A percentile compares a stretch with the other conserved stretches of the same genome.
Conservation (phyloP, 108 stramenopile genomes). For the Chaetoceros tenuissimus region DNA sequence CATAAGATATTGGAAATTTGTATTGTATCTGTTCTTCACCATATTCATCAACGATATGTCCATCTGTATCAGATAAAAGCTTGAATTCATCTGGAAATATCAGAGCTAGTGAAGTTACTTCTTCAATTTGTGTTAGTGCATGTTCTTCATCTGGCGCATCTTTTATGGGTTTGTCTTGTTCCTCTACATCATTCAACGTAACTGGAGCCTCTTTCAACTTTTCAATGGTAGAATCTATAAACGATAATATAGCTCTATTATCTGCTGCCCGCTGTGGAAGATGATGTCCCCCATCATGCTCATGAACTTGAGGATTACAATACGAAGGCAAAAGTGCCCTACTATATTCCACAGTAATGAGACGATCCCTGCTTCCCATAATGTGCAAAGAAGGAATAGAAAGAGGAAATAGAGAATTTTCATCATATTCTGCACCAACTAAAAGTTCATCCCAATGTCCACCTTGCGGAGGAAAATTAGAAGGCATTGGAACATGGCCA, state of each 20-base stretch:
- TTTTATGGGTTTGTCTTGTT: neutral
- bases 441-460: slow-evolving; percentile 4
- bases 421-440: neutral
- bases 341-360: slow-evolving; percentile 40
- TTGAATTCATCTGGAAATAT: slow-evolving; percentile 65
- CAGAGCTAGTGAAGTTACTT: slow-evolving; percentile 53
- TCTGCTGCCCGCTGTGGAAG: slow-evolving; percentile 59
- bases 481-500: slow-evolving; percentile 43
- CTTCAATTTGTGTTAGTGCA: slow-evolving; percentile 47
- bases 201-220: neutral
- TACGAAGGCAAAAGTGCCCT: slow-evolving; percentile 23
- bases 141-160: slow-evolving; percentile 54
- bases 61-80: slow-evolving; percentile 26
- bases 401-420: slow-evolving; percentile 8
- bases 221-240: slow-evolving; percentile 22
- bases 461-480: slow-evolving; percentile 18
- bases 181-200: neutral
- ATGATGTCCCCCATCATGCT: slow-evolving; percentile 63
- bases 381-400: slow-evolving; percentile 55
- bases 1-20: slow-evolving; percentile 52
- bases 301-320: slow-evolving; percentile 9
- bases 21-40: slow-evolving; percentile 14
- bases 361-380: slow-evolving; percentile 47
- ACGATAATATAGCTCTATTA: slow-evolving; percentile 40
- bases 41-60: slow-evolving; percentile 12